Conservation (phyloP, 2,329 filamentous ascomycete species). For the Sclerotinia glacialis region DNA sequence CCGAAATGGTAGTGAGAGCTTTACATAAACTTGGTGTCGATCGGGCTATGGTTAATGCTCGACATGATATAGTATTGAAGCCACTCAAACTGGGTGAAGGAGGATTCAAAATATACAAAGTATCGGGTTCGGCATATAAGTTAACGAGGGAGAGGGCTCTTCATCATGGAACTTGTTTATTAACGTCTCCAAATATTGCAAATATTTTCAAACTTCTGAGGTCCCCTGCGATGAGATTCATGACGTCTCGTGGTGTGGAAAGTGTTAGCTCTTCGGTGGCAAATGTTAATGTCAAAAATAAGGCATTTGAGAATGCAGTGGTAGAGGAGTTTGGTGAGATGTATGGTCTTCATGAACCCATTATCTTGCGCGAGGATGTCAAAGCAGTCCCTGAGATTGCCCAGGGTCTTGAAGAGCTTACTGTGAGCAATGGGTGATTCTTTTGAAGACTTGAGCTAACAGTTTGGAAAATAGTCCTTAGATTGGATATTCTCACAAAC, state of each 20-base stretch:
- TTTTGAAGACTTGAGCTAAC: slow-evolving; percentile 31
- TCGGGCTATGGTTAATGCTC: slow-evolving; percentile 73
- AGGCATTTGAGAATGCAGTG: slow-evolving; percentile 52
- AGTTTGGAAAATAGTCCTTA: slow-evolving; percentile 46
- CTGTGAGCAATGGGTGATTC: slow-evolving; percentile 45
- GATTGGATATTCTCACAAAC: slow-evolving; percentile 86
- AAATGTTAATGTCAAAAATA: slow-evolving; percentile 66
- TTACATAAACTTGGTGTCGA: slow-evolving; percentile 58
- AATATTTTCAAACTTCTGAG: slow-evolving; percentile 67
- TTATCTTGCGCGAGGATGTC: slow-evolving; percentile 41
- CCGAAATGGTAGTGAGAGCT: slow-evolving; percentile 88
- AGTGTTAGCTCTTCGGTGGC: slow-evolving; percentile 83
- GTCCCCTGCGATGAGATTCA: slow-evolving; percentile 73
- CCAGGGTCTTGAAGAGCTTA: slow-evolving; percentile 61
- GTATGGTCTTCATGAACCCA: slow-evolving; percentile 52
- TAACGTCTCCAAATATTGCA: slow-evolving; percentile 71
- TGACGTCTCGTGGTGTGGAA: slow-evolving; percentile 81
- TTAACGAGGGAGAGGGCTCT: slow-evolving; percentile 76
- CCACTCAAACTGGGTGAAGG: slow-evolving; percentile 20
- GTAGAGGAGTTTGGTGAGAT: slow-evolving; percentile 63
- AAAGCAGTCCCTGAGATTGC: slow-evolving; percentile 49
- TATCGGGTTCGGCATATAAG: slow-evolving; percentile 95
- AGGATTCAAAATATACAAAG: slow-evolving; percentile 57
- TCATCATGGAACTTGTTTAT: slow-evolving; percentile 89
- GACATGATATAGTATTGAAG: slow-evolving; percentile 89